Percentiles rank a stretch among this genome's conserved stretches.
Conservation (phyloP, 495 filamentous ascomycete genomes). For the Rhypophila decipiens region DNA sequence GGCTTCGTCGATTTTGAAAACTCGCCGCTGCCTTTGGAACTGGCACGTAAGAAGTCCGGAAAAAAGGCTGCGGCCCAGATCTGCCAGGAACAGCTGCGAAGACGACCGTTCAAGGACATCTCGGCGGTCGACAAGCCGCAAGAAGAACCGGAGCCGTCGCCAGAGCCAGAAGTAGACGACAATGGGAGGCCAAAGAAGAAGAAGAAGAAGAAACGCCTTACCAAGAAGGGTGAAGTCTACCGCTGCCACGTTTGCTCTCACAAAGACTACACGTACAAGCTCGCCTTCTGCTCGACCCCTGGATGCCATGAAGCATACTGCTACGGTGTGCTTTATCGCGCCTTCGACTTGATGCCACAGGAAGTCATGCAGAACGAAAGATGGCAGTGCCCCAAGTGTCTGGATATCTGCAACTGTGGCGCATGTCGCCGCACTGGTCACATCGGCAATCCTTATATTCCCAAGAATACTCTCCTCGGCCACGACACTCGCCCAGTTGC, state of each 20-base stretch:
- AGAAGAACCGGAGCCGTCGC: conserved; percentile 33
- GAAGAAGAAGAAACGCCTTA: conserved; percentile 29
- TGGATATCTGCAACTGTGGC: conserved; percentile 75
- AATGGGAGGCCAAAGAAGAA: conserved; percentile 44
- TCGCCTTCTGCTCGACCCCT: conserved; percentile 61
- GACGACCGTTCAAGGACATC: conserved; percentile 59
- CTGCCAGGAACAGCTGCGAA: conserved; percentile 77
- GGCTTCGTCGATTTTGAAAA: conserved; percentile 49
- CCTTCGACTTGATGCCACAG: conserved; percentile 80
- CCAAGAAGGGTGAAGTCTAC: conserved; percentile 41
- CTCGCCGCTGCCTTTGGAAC: conserved; percentile 57
- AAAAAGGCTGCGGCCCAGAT: conserved; percentile 81
- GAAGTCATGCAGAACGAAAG: conserved; percentile 66
- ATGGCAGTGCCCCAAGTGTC: conserved; percentile 87
- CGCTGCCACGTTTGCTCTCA: conserved; percentile 77
- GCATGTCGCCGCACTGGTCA: conserved; percentile 52
- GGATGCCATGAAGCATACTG: conserved; percentile 69
- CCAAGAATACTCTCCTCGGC: conserved; percentile 75
- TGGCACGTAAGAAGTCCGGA: conserved; percentile 53
- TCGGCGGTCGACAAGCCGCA: conserved; percentile 31
- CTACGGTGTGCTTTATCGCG: conserved; percentile 81
- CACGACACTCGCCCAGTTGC: conserved; percentile 84
- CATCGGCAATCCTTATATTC: conserved; percentile 58
- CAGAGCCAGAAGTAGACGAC: conserved; percentile 45
- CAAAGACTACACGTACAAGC: conserved; percentile 70